Base-by-base conservation (phyloP, 306 rosid genomes). In the Gleditsia sinensis region DNA sequence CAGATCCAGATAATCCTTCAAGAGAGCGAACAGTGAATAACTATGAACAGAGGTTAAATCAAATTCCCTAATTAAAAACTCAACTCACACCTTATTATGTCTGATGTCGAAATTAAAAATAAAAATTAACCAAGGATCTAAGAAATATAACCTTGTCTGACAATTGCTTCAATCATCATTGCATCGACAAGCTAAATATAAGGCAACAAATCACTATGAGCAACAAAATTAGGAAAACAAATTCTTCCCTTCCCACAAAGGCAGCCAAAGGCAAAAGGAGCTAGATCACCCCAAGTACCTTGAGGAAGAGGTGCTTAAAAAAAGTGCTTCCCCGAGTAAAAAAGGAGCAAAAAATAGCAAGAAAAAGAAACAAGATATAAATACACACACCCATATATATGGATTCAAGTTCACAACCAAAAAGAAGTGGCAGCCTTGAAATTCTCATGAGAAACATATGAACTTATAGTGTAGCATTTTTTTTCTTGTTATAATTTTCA, bases 1-100 rank as follows among this genome's bases (percentile, higher is more conserved):
- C 79, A 89, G 77, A 74, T 94, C 98, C 82, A 86, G 62, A 85
- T 24, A 91, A 85, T 88, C 86, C 93, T 91, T 39, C 19, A 49
- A 77, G 58, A 80, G 42, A 19, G 69, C 23, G 53, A 58, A 56
- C 16, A 72, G 56, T 13, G 36, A 72, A 32, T 33, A 50, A 73
- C 66, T 59, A 81, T 16, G 56, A 34, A 25, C 56, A 71, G 36
- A 75, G 10, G 69, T 40, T 20, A 48, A 37, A 48, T 66, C 2
- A 30, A 45, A 57, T 45, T 20, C 55, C 11, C 19, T 48, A 30
- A 17, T 21, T 53, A 45, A 45, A 62, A 78, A 33, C 34, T 43
- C 21, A 53, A 54, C 9, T 56, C 8, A 53, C 11, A 67, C 13
- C 54, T 40, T 6, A 39, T 37, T 24, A 14, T 20, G 8, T 76